These are phyloP conservation scores for Botryotinia globosa DNA, from an alignment of 2,329 filamentous ascomycete species.

Conservation along the genomic window DNA sequence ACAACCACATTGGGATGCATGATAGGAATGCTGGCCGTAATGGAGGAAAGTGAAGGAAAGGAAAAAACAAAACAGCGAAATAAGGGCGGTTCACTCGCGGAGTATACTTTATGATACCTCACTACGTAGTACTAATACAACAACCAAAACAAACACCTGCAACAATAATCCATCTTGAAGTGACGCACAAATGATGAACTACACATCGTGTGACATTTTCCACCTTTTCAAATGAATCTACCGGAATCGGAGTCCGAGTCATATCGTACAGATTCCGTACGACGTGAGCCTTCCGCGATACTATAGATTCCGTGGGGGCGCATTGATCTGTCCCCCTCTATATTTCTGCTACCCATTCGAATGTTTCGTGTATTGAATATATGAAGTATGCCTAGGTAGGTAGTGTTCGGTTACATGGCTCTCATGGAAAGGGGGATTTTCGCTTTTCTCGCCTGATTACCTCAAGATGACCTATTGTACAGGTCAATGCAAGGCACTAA, in stretches of 20 bases:
- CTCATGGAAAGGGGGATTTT: background rate
- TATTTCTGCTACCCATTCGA: background rate
- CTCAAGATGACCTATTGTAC: background rate
- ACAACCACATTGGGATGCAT: background rate
- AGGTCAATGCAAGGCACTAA: background rate
- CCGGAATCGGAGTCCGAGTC: background rate
- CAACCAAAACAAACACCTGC: background rate
- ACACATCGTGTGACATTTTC: background rate
- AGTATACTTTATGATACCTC: background rate
- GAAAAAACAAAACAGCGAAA: background rate
- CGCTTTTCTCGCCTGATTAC: background rate
- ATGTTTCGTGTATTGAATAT: background rate
- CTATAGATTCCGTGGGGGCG: background rate
- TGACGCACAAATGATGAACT: background rate
- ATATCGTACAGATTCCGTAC: background rate
- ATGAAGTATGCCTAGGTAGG: background rate
- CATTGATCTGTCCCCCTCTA: background rate
- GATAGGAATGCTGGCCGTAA: background rate
- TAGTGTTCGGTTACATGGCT: background rate
- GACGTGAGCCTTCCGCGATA: background rate
- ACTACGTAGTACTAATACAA: slow-evolving; percentile 1
- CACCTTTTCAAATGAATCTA: background rate
- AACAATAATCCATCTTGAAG: background rate
- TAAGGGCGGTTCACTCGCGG: background rate
- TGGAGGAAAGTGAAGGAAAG: background rate